Evolutionary conservation across 805 yeast genomes (phyloP).

Genomic region (Lipomyces oligophaga): DNA sequence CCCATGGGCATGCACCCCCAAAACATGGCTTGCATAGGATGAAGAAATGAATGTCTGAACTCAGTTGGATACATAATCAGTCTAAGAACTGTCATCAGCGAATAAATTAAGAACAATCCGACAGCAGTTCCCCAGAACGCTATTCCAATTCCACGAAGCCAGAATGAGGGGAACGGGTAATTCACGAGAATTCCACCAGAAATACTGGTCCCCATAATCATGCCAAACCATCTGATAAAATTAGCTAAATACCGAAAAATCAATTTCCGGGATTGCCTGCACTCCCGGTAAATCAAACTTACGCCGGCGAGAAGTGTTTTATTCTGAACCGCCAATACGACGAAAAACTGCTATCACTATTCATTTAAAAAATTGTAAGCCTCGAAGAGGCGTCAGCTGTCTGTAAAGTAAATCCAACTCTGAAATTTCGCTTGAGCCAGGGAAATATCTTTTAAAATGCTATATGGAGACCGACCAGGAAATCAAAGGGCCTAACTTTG

Average conservation of each 20-base stretch:
- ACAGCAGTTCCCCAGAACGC: slow-evolving; percentile 59
- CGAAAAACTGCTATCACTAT: background rate
- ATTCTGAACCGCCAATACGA: slow-evolving; percentile 23
- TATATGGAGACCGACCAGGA: background rate
- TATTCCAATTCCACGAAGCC: slow-evolving; percentile 57
- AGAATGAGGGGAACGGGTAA: slow-evolving; percentile 61
- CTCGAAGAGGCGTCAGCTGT: background rate
- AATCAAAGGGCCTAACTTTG: background rate
- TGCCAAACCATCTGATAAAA: slow-evolving; percentile 53
- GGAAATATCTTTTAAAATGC: background rate
- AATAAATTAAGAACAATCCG: slow-evolving; percentile 42
- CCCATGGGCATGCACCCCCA: slow-evolving; percentile 86
- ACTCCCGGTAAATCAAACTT: too few species aligned
- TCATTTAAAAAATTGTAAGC: background rate
- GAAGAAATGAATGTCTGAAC: slow-evolving; percentile 37
- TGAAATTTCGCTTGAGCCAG: background rate
- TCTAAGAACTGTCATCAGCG: slow-evolving; percentile 43
- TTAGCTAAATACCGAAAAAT: too few species aligned
- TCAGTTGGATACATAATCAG: slow-evolving; percentile 41
- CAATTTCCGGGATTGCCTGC: too few species aligned
- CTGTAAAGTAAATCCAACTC: background rate
- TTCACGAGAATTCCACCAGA: slow-evolving; percentile 55
- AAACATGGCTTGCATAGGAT: slow-evolving; percentile 53
- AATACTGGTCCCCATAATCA: slow-evolving; percentile 85
- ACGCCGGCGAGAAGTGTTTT: slow-evolving; percentile 33